A percentile compares a stretch with the other conserved stretches of the same genome.
Evolutionary conservation across 768 basidiomycete species (phyloP).

Genomic region (Mycena venus): DNA sequence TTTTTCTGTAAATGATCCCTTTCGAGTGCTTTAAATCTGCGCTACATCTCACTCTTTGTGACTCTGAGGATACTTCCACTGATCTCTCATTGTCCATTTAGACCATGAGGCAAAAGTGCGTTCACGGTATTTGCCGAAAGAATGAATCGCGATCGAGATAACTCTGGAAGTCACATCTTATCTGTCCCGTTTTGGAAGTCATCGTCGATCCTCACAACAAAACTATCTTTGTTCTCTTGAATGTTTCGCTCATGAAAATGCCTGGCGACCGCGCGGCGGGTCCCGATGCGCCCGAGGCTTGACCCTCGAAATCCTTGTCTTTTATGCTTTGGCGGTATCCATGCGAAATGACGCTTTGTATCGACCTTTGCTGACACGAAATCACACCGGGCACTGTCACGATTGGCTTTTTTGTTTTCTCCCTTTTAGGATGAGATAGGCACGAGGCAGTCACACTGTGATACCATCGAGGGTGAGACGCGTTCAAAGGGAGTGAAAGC

Average conservation of each 20-base stretch:
- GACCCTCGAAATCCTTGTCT: conserved; percentile 4
- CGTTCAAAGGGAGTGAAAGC: conserved; percentile 8
- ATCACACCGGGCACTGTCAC: no score
- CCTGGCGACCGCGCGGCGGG: conserved; percentile 2
- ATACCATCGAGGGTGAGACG: conserved; percentile 18
- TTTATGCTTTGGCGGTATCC: conserved; percentile 18
- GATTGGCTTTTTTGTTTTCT: conserved; percentile 15
- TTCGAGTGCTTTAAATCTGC: conserved; percentile 3
- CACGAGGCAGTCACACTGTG: conserved; percentile 26
- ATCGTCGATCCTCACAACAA: conserved; percentile 1
- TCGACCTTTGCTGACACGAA: neutral
- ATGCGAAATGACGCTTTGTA: conserved; percentile 21
- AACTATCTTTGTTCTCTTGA: conserved; percentile 29
- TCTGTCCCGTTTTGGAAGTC: neutral
- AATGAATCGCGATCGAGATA: conserved; percentile 5
- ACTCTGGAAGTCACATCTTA: neutral
- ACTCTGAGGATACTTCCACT: neutral
- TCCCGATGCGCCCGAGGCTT: conserved; percentile 12
- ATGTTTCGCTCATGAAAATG: conserved; percentile 9
- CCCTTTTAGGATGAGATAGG: conserved; percentile 7
- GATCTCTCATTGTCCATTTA: conserved; percentile 8
- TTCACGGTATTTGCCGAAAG: conserved; percentile 6
- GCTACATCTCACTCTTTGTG: neutral
- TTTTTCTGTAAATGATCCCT: conserved; percentile 16
- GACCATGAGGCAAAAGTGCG: conserved; percentile 14